phyloP scores from a whole-genome alignment of 495 filamentous ascomycete species.

The Mycothermus thermophilus region DNA sequence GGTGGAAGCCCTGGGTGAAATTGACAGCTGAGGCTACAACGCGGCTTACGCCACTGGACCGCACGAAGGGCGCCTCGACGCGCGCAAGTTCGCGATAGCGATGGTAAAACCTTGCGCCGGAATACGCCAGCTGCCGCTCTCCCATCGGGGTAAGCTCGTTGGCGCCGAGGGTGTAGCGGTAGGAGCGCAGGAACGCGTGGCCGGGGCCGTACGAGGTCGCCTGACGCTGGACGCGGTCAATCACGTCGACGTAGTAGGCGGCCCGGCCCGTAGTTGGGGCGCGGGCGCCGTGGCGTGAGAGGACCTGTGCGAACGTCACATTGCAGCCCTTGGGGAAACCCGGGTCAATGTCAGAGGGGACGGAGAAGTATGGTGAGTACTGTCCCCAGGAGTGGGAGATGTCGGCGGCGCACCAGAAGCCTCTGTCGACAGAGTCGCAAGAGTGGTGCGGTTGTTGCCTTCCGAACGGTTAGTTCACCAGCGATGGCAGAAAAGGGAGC shows the following conservation, averaged over 20 bases:
- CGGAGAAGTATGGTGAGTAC: slow-evolving; percentile 70
- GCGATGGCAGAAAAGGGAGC: background rate
- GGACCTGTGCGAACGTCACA: slow-evolving; percentile 62
- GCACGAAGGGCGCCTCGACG: slow-evolving; percentile 50
- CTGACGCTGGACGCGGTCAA: slow-evolving; percentile 46
- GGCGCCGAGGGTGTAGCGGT: slow-evolving; percentile 57
- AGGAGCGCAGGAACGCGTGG: slow-evolving; percentile 51
- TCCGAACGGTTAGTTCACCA: background rate
- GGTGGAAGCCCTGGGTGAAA: slow-evolving; percentile 57
- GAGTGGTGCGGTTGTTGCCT: background rate
- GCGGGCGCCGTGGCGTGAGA: slow-evolving; percentile 75
- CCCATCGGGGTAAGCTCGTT: slow-evolving; percentile 65
- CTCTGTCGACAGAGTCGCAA: slow-evolving; percentile 47
- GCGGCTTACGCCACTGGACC: slow-evolving; percentile 53
- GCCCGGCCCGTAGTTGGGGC: slow-evolving; percentile 57
- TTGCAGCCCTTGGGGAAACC: slow-evolving; percentile 48
- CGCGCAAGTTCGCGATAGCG: slow-evolving; percentile 48
- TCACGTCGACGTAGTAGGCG: slow-evolving; percentile 36
- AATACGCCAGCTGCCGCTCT: slow-evolving; percentile 57
- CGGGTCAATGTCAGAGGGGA: slow-evolving; percentile 46
- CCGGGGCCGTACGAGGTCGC: slow-evolving; percentile 42
- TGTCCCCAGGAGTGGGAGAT: slow-evolving; percentile 70
- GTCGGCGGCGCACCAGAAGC: slow-evolving; percentile 40
- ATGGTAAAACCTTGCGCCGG: slow-evolving; percentile 57
- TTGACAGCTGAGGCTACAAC: slow-evolving; percentile 61